A percentile compares a stretch with the other conserved stretches of the same genome.
phyloP scores from a whole-genome alignment of 129 eudicot species.

The Calendula officinalis region DNA sequence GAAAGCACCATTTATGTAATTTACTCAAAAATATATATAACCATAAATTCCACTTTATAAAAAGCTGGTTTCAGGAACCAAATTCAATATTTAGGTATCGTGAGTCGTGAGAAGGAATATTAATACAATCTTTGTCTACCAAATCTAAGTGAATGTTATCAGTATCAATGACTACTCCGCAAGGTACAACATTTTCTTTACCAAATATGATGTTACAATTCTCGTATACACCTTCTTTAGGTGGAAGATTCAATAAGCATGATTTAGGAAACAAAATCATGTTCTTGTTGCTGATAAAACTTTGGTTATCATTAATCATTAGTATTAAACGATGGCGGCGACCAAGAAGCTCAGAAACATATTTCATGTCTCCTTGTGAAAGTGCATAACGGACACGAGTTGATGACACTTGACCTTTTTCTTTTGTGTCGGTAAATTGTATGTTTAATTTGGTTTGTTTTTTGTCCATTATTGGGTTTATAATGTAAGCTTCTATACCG shows the following conservation, averaged over 20 bases:
- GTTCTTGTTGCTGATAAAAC: conserved; percentile 24
- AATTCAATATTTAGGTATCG: conserved; percentile 66
- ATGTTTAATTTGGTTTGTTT: conserved; percentile 39
- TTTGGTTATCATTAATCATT: conserved; percentile 36
- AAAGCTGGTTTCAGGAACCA: conserved; percentile 32
- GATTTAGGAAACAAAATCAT: conserved; percentile 55
- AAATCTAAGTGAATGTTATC: conserved; percentile 60
- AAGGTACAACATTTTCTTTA: conserved; percentile 47
- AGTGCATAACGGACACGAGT: conserved; percentile 96
- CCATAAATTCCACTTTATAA: conserved; percentile 11
- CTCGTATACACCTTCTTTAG: conserved; percentile 73
- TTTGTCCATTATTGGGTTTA: conserved; percentile 86
- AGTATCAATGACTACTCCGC: conserved; percentile 67
- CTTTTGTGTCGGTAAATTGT: conserved; percentile 44
- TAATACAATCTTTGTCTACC: conserved; percentile 38
- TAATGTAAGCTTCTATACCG: conserved; percentile 67
- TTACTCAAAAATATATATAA: neutral
- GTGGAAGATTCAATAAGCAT: conserved; percentile 80
- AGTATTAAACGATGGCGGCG: conserved; percentile 80
- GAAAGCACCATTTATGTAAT: too few relatives aligned
- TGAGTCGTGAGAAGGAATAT: conserved; percentile 34
- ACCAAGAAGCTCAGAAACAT: conserved; percentile 87
- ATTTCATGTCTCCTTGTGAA: conserved; percentile 74
- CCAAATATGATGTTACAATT: conserved; percentile 51
- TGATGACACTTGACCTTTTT: conserved; percentile 95